Conservation (phyloP, 306 rosid genomes). For the Cucurbita moschata region DNA sequence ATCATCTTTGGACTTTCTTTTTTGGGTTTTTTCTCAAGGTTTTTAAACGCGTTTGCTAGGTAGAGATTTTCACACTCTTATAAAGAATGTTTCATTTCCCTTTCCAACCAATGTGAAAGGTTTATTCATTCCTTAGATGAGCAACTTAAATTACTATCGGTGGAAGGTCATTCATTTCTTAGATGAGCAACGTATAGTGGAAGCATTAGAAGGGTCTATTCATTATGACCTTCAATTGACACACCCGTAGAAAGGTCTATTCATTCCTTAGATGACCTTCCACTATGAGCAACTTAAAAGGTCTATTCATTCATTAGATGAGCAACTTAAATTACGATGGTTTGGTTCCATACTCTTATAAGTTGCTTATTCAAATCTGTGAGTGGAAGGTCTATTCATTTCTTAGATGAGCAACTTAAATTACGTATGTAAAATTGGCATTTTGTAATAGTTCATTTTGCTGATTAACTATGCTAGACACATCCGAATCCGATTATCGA, state of each 20-base stretch:
- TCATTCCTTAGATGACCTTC: too few species aligned
- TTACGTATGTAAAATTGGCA: slow-evolving; percentile 33
- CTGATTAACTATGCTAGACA: slow-evolving; percentile 48
- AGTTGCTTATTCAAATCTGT: background rate
- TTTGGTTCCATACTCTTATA: background rate
- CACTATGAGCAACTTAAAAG: too few species aligned
- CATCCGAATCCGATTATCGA: slow-evolving; percentile 72
- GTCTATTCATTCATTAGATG: background rate
- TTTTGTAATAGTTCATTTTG: slow-evolving; percentile 33
- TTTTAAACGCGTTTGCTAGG: too few species aligned
- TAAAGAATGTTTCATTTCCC: too few species aligned
- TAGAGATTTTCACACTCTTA: too few species aligned
- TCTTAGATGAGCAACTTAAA: slow-evolving; percentile 13
- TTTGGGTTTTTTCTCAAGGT: too few species aligned
- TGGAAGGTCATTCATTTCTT: background rate
- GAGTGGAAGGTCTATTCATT: background rate
- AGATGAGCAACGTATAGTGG: too few species aligned
- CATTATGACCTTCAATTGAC: too few species aligned
- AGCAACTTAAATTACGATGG: slow-evolving; percentile 24
- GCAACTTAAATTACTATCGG: slow-evolving; percentile 24
- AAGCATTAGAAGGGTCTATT: too few species aligned
- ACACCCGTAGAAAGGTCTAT: too few species aligned
- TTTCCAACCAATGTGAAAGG: too few species aligned
- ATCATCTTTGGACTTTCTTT: too few species aligned
- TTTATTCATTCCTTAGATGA: background rate